Conservation (phyloP, 148 eudicot species). For the Chenopodium formosanum region DNA sequence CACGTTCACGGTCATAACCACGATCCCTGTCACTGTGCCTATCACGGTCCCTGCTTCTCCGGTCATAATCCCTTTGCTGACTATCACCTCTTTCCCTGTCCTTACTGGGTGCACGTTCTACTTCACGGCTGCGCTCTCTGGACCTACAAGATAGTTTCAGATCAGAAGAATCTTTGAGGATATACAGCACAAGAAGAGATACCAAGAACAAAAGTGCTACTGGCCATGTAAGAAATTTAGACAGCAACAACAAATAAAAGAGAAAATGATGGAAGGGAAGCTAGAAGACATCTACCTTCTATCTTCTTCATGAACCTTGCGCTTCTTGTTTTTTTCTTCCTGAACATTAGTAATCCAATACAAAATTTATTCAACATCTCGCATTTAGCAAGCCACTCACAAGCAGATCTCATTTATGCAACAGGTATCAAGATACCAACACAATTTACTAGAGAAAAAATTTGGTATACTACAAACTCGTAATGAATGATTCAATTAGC, state of each 20-base stretch:
- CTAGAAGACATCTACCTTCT: constrained; percentile 46
- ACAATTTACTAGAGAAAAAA: too few species aligned
- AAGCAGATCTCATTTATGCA: neutral
- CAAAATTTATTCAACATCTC: neutral
- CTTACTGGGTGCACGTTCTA: constrained; percentile 64
- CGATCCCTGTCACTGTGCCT: constrained; percentile 60
- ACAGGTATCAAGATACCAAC: neutral
- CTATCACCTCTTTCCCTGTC: constrained; percentile 58
- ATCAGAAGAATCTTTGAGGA: neutral
- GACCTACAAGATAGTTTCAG: constrained; percentile 46
- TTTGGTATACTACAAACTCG: neutral
- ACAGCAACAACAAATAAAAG: neutral
- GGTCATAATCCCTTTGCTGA: constrained; percentile 64
- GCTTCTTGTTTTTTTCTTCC: constrained; percentile 77
- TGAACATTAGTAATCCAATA: constrained; percentile 33
- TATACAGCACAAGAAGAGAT: neutral
- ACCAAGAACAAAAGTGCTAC: neutral
- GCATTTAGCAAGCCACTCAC: neutral
- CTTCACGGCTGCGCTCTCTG: constrained; percentile 68
- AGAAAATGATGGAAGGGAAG: neutral
- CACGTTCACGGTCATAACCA: constrained; percentile 59
- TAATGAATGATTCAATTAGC: neutral
- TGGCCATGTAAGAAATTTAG: neutral
- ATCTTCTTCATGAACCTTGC: constrained; percentile 70
- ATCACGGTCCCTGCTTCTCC: constrained; percentile 71